phyloP scores from a whole-genome alignment of 2,329 filamentous ascomycete genomes.

The Aspergillus novofumigatus region DNA sequence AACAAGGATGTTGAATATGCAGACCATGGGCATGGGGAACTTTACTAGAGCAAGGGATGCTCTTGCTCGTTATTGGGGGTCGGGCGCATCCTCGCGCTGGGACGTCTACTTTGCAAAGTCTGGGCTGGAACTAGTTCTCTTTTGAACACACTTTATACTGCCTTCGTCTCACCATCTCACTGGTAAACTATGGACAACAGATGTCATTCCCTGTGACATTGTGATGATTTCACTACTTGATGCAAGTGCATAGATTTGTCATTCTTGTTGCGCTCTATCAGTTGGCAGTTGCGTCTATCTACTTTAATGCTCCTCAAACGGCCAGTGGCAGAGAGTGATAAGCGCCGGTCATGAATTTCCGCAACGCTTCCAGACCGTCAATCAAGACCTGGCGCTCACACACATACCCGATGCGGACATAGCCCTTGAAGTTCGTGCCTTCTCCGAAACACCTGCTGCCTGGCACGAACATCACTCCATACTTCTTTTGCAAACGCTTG shows the following conservation, averaged over 20 bases:
- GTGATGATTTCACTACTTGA: background rate
- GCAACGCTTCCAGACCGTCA: conserved; percentile 56
- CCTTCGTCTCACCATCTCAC: background rate
- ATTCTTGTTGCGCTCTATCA: too few relatives aligned
- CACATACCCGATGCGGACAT: conserved; percentile 70
- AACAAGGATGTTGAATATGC: conserved; percentile 25
- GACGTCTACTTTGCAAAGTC: conserved; percentile 17
- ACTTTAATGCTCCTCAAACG: background rate
- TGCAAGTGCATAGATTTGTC: background rate
- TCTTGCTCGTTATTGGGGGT: conserved; percentile 20
- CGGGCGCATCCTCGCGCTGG: conserved; percentile 14
- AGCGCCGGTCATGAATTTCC: conserved; percentile 50
- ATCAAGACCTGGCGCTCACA: conserved; percentile 63
- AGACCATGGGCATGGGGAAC: conserved; percentile 25
- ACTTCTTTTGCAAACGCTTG: conserved; percentile 59
- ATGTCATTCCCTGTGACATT: background rate
- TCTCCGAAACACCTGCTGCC: conserved; percentile 68
- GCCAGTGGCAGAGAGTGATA: conserved; percentile 44
- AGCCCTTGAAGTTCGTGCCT: conserved; percentile 63
- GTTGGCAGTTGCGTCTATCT: background rate
- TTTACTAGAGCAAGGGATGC: conserved; percentile 22
- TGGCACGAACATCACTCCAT: conserved; percentile 68
- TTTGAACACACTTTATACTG: conserved; percentile 6
- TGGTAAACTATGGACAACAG: background rate
- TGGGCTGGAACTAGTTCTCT: conserved; percentile 22